Evolutionary conservation across 257 asterid genomes (phyloP).

Genomic region (Gynochthodes officinalis): DNA sequence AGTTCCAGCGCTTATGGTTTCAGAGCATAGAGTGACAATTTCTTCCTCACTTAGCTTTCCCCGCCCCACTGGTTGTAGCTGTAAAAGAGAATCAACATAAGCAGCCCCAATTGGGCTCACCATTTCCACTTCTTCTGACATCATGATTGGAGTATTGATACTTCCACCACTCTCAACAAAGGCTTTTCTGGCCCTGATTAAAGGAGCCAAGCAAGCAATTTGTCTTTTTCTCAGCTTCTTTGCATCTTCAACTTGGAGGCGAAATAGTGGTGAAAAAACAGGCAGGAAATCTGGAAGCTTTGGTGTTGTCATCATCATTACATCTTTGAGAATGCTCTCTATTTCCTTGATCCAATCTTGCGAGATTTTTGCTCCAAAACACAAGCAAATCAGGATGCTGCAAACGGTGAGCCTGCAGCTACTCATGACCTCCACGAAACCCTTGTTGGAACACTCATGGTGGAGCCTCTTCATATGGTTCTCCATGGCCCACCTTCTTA

Average conservation of each 20-base stretch:
- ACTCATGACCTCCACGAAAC: constrained; percentile 79
- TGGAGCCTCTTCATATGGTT: constrained; percentile 64
- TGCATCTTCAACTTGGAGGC: constrained; percentile 60
- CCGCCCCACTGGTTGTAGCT: constrained; percentile 53
- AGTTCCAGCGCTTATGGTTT: constrained; percentile 86
- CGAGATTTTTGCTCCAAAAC: constrained; percentile 76
- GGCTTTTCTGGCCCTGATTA: constrained; percentile 57
- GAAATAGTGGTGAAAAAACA: constrained; percentile 59
- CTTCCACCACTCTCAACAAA: constrained; percentile 59
- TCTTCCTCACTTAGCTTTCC: constrained; percentile 77
- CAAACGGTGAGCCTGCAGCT: constrained; percentile 76
- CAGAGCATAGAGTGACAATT: constrained; percentile 81
- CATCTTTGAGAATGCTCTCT: constrained; percentile 70
- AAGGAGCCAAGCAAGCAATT: constrained; percentile 63
- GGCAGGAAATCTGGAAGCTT: constrained; percentile 95
- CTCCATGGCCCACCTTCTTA: constrained; percentile 72
- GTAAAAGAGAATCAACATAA: constrained; percentile 73
- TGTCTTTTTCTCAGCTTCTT: constrained; percentile 61
- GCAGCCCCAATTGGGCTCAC: constrained; percentile 94
- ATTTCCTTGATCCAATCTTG: constrained; percentile 49
- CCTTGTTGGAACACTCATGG: constrained; percentile 37
- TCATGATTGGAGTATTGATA: constrained; percentile 3
- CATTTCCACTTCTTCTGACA: constrained; percentile 76
- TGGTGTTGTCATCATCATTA: constrained; percentile 76
- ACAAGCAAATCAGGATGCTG: constrained; percentile 75